Base-by-base conservation (phyloP, 495 filamentous ascomycete species). In the Talaromyces trachyspermus region DNA sequence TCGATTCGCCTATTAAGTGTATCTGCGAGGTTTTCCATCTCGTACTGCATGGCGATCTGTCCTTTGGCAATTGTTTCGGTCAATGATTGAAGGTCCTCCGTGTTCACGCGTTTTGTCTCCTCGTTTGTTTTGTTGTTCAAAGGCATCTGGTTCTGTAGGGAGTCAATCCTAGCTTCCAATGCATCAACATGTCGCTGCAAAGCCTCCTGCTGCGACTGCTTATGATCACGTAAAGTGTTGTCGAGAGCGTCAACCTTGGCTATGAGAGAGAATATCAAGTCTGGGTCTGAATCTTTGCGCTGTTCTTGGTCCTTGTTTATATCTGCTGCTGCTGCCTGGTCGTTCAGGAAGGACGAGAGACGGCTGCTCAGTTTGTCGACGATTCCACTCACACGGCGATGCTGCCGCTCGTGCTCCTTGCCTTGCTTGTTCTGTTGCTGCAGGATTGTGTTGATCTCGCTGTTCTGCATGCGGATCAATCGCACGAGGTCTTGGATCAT, bases 71-170 rank as follows among this genome's bases (percentile, higher is more conserved):
- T 20, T 42, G 39, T n/a, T 15, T 42, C 39, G 22, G 23, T 26
- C 20, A 42, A 18, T 9, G 39, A 42, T 26, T 42, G 39, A 26
- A 42, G 39, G n/a, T 42, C 39, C 17, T 42, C 39, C 1, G 9
- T 26, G 9, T 42, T 42, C 14, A 42, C 7, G 12, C 22, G 20
- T 8, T 42, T 22, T n/a, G 22, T 11, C 2, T 41, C 14, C 8
- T 22, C 5, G 1, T 24, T 20, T 26, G 22, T 8, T n/a, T 14
- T 18, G 19, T 24, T n/a, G 23, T 38, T 22, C 17, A 15, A 10
- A 11, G n/a, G n/a, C n/a, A 42, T 26, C 4, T 26, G 39, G 1
- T 22, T 5, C 12, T 42, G 20, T 15, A 42, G 10, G 3, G 9
- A 3, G 14, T n/a, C 23, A 7, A 42, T 12, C 26, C 23, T 7